Percentiles rank a stretch among this genome's conserved stretches.
These are phyloP conservation scores for Dactylellina cionopaga DNA, from an alignment of 2,329 filamentous ascomycete genomes.

Conservation along the genomic window DNA sequence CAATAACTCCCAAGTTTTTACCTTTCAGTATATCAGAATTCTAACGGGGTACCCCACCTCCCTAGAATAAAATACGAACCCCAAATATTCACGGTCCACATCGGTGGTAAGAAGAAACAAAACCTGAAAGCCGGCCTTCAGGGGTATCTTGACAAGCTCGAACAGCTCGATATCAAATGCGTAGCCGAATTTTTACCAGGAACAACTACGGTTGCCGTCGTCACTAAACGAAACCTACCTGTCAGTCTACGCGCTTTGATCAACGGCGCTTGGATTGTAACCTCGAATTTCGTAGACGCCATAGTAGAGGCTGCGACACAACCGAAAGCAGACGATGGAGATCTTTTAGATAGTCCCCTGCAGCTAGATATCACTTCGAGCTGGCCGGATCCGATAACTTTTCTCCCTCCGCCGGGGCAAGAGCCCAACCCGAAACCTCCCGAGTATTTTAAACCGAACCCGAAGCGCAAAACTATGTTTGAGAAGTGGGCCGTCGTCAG, in stretches of 20 bases:
- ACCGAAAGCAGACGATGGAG: constrained; percentile 64
- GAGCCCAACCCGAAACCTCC: constrained; percentile 77
- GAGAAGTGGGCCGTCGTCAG: constrained; percentile 90
- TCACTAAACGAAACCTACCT: constrained; percentile 87
- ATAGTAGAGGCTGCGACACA: constrained; percentile 71
- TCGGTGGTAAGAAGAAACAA: constrained; percentile 77
- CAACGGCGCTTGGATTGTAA: constrained; percentile 80
- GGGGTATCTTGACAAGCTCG: constrained; percentile 73
- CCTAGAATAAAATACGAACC: constrained; percentile 80
- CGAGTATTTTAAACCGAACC: constrained; percentile 77
- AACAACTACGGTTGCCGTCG: constrained; percentile 85
- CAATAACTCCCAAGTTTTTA: constrained; percentile 56
- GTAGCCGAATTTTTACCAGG: constrained; percentile 75
- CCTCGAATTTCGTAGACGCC: constrained; percentile 76
- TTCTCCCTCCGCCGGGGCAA: constrained; percentile 77
- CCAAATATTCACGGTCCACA: constrained; percentile 76
- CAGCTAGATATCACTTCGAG: constrained; percentile 80
- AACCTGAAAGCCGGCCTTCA: constrained; percentile 72
- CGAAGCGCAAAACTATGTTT: constrained; percentile 75
- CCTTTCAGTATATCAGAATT: not conserved
- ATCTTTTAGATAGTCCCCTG: constrained; percentile 66
- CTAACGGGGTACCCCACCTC: constrained; percentile 43
- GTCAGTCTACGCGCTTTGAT: constrained; percentile 88
- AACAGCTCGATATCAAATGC: constrained; percentile 89
- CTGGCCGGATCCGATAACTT: constrained; percentile 79